Percentiles rank a stretch among this genome's conserved stretches.
phyloP scores from a whole-genome alignment of 2,329 filamentous ascomycete species.

The Microcyclospora tardicrescens region DNA sequence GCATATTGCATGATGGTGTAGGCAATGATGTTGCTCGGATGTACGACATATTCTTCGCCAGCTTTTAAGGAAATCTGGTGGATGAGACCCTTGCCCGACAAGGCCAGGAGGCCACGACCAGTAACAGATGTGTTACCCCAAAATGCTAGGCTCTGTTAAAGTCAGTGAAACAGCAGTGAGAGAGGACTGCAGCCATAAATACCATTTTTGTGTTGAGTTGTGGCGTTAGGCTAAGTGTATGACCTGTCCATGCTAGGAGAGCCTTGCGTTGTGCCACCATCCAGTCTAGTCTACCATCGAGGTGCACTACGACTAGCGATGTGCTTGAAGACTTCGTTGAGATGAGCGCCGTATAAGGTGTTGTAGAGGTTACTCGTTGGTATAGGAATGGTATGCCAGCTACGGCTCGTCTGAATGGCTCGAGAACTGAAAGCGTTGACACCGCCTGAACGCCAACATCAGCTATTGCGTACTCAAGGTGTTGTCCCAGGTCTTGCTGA shows the following conservation, averaged over 20 bases:
- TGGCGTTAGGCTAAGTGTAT: conserved; percentile 64
- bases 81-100: conserved; percentile 77
- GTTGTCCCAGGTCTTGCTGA: conserved; percentile 23
- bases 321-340: conserved; percentile 77
- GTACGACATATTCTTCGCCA: conserved; percentile 81
- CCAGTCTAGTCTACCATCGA: conserved; percentile 94
- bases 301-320: conserved; percentile 73
- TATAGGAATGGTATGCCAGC: conserved; percentile 91
- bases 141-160: conserved; percentile 55
- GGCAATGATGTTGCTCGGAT: conserved; percentile 80
- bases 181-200: neutral
- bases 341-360: conserved; percentile 76
- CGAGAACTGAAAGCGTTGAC: conserved; percentile 77
- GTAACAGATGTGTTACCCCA: conserved; percentile 88
- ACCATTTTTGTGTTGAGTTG: conserved; percentile 61
- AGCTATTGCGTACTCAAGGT: neutral
- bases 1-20: conserved; percentile 65
- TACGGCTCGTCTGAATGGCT: conserved; percentile 65
- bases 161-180: neutral
- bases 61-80: conserved; percentile 71
- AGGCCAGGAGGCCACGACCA: conserved; percentile 71
- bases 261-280: conserved; percentile 78
- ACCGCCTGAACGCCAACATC: conserved; percentile 46
- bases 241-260: conserved; percentile 91
- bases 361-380: conserved; percentile 75